Evolutionary conservation across 306 rosid species (phyloP), one percentile per base, ranked within the genome.

Genomic region (Ochetophila trinervis): DNA sequence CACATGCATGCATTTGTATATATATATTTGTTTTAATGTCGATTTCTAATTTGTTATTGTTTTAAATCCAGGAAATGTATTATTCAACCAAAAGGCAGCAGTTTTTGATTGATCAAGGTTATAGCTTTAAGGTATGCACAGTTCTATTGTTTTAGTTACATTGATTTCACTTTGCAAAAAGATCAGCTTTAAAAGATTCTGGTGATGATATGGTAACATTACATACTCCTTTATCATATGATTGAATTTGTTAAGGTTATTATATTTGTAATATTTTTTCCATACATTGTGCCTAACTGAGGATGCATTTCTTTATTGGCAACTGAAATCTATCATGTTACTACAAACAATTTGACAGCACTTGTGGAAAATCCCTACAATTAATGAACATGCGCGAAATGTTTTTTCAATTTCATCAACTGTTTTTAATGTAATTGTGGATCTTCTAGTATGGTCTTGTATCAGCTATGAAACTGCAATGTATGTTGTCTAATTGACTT

Each of bases 101-200:
- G 78, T 93, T 93, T 85, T 82, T 93, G 84, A 89, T 93, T 37
- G 98, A 93, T 78, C 98, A 93, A 81, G 98, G 97, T 81, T 93
- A 93, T 77, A 93, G 98, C 79, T 93, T 93, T 76, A 93, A 93
- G 96, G 98, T 89, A 86, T 32, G 62, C 57, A 19, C 57, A 19
- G 42, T 50, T 62, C 45, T 57, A 6, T 17, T 22, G 1, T 22
- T 2, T 45, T 1, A 44, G 0, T 47, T 47, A 13, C 1, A 10
- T 12, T 16, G 4, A 54, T 17, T 42, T 45, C 27, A 17, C 34
- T 80, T 6, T 35, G 55, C 53, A 24, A 35, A 58, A 32, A n/a
- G 42, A 5, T 40, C 45, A 60, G 34, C 63, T 74, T 8, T 42
- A 14, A 63, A 40, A 14, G 55, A 19, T 23, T 49, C 3, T n/a